Base-by-base conservation (phyloP, 2,329 filamentous ascomycete genomes). In the Xylariaceae sp. region DNA sequence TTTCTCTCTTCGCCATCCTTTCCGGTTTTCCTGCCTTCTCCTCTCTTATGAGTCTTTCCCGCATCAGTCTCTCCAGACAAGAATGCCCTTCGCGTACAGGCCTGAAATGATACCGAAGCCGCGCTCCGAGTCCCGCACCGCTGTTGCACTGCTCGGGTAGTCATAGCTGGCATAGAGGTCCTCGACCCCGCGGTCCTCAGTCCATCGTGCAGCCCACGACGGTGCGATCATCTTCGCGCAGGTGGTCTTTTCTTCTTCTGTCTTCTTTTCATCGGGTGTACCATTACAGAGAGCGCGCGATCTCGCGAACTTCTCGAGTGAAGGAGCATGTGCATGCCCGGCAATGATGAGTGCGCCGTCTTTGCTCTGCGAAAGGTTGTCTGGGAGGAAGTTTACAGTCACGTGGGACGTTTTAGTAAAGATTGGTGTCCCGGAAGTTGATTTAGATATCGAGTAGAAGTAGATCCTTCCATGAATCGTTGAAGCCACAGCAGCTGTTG, bases 401-500 rank as follows among this genome's bases (percentile, higher is more conserved):
- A 65, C 32, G 23, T 41, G 23, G 0, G 55, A 50, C 4, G 29
- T 11, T 27, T 43, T 48, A 8, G 42, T 51, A 17, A 62, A 52
- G 4, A 17, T 44, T 1, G 56, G 56, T 2, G 47, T 23, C 32
- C 29, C 33, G 39, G 22, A 40, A 37, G 11, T 14, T 32, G 35
- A 19, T 17, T 8, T 16, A 43, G 38, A 40, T 27, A 64, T 38
- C 6, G 40, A 25, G 58, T 63, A 70, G 20, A 71, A 47, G 25
- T 64, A 52, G 0, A 70, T 53, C 2, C 51, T 45, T 4, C 52
- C 48, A 10, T 39, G 46, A 32, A 45, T 64, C 6, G 68, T 65
- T 0, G 69, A 63, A 2, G 69, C 63, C 10, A 72, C 63, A 1
- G 61, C 70, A 2, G 70, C 45, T 0, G 64, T 69, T 0, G 65